Evolutionary conservation across 106 monocot genomes (phyloP).

Genomic region (Dendrobium nobile): DNA sequence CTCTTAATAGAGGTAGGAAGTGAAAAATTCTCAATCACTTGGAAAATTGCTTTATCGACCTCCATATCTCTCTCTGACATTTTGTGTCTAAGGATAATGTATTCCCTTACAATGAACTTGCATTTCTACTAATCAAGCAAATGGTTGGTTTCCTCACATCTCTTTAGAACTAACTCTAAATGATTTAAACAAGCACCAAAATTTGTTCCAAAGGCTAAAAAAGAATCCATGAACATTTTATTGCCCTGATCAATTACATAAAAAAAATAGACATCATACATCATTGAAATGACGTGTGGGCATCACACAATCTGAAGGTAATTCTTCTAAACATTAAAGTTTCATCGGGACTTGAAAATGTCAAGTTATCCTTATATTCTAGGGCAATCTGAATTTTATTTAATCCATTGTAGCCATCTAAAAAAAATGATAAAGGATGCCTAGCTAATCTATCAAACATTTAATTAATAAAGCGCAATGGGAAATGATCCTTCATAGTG

Average conservation of each 20-base stretch:
- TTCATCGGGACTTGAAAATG: background rate
- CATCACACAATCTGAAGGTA: no score
- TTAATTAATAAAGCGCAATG: background rate
- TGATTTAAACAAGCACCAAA: background rate
- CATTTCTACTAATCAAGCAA: background rate
- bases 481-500: background rate
- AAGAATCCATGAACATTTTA: background rate
- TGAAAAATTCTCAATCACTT: background rate
- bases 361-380: background rate
- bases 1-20: no score
- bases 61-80: background rate
- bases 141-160: no score
- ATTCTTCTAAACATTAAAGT: no score
- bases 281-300: background rate
- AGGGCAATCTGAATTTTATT: background rate
- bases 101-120: background rate
- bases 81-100: background rate
- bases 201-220: background rate
- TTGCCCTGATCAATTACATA: background rate
- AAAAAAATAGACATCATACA: background rate
- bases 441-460: background rate
- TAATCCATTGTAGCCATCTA: background rate
- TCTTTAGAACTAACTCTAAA: no score
- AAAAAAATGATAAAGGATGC: background rate
- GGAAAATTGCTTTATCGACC: background rate